Conservation (phyloP, 306 rosid genomes). For the Quercus parvula region DNA sequence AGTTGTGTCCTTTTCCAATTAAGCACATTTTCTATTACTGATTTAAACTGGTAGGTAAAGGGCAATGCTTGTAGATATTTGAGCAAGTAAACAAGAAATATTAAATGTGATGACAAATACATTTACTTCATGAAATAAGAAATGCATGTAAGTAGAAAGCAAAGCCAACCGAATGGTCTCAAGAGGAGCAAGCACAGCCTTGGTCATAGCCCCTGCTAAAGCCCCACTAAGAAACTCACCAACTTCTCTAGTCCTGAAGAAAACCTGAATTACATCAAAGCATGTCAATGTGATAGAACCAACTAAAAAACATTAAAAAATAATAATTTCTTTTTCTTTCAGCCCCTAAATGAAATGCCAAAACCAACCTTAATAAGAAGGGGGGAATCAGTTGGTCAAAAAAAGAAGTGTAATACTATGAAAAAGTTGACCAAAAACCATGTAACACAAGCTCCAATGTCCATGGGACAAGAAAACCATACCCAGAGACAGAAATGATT, state of each 20-base stretch:
- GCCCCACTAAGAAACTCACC: constrained; percentile 91
- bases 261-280: constrained; percentile 46
- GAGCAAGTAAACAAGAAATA: neutral
- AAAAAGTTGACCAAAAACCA: neutral
- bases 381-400: neutral
- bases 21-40: neutral
- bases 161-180: constrained; percentile 83
- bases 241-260: constrained; percentile 66
- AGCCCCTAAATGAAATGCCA: neutral
- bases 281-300: neutral
- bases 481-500: neutral
- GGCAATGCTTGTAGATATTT: neutral
- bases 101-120: neutral
- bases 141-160: neutral
- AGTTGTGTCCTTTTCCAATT: neutral
- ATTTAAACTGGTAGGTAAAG: neutral
- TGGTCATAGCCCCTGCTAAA: constrained; percentile 96
- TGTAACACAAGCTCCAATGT: neutral
- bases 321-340: neutral
- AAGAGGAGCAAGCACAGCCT: constrained; percentile 96
- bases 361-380: neutral
- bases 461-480: neutral
- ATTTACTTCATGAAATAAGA: neutral
- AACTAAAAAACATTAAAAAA: neutral
- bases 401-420: neutral